Evolutionary conservation across 768 basidiomycete genomes (phyloP).

Genomic region (Calocera cornea): DNA sequence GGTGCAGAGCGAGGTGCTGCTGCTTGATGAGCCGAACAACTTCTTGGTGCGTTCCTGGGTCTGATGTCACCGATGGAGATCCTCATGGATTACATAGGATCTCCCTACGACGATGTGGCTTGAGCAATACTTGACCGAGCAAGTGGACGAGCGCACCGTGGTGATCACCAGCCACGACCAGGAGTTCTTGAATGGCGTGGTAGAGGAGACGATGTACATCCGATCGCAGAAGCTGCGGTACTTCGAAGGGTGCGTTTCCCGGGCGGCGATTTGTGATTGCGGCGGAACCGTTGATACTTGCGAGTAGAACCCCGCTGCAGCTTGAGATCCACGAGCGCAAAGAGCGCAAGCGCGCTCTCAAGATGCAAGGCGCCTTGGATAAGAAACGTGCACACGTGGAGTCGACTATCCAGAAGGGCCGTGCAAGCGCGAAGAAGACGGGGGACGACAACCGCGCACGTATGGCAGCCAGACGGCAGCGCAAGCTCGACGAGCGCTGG

Average conservation of each 20-base stretch:
- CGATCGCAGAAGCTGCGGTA: conserved; percentile 39
- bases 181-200: conserved; percentile 44
- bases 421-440: conserved; percentile 38
- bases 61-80: not conserved
- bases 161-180: conserved; percentile 55
- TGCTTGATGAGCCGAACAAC: conserved; percentile 10
- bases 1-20: conserved; percentile 2
- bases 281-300: conserved; percentile 34
- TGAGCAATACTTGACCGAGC: conserved; percentile 35
- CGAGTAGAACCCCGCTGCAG: conserved; percentile 20
- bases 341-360: conserved; percentile 29
- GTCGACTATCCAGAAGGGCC: conserved; percentile 40
- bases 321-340: conserved; percentile 30
- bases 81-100: conserved; percentile 20
- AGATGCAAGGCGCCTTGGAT: conserved; percentile 29
- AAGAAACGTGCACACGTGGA: conserved; percentile 40
- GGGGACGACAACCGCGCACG: conserved; percentile 46
- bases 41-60: conserved; percentile 8
- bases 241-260: conserved; percentile 32
- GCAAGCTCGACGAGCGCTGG: conserved; percentile 37
- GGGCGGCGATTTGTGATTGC: not conserved
- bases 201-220: conserved; percentile 49
- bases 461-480: conserved; percentile 44
- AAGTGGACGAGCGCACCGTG: conserved; percentile 32
- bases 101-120: conserved; percentile 19